Evolutionary conservation across 2,329 filamentous ascomycete genomes (phyloP).

Genomic region (Nigrospora osmanthi): DNA sequence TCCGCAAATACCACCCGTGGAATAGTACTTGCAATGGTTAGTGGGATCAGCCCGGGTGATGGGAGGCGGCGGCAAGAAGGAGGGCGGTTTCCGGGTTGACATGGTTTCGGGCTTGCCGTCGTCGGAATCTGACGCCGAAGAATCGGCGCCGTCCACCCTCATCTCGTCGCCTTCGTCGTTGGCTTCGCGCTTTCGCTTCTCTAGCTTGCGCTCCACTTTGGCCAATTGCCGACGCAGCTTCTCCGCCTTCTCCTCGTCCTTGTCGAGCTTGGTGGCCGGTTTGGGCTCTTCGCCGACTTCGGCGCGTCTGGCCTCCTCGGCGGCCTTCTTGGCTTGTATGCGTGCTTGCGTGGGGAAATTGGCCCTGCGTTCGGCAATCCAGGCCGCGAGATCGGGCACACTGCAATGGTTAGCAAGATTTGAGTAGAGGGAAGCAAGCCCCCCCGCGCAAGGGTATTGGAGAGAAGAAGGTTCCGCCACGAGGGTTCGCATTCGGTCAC

Average conservation of each 20-base stretch:
- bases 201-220: constrained; percentile 61
- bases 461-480: too few species aligned
- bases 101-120: constrained; percentile 52
- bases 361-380: constrained; percentile 72
- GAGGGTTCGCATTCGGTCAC: constrained; percentile 14
- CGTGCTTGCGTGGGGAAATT: constrained; percentile 74
- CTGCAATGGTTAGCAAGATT: constrained; percentile 19
- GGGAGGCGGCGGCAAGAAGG: constrained; percentile 35
- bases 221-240: constrained; percentile 57
- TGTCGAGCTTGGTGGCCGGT: constrained; percentile 42
- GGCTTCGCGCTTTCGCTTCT: constrained; percentile 59
- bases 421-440: background rate
- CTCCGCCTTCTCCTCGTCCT: constrained; percentile 47
- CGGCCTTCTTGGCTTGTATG: constrained; percentile 53
- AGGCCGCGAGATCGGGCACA: constrained; percentile 65
- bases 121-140: constrained; percentile 38
- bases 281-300: constrained; percentile 53
- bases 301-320: constrained; percentile 42
- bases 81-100: constrained; percentile 37
- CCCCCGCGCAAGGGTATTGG: background rate
- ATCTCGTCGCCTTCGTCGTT: constrained; percentile 62
- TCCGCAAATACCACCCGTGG: constrained; percentile 59
- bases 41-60: constrained; percentile 49
- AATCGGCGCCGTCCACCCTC: constrained; percentile 37
- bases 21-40: constrained; percentile 64